Base-by-base conservation (phyloP, 305 asterid species). In the Solanum hybrid region DNA sequence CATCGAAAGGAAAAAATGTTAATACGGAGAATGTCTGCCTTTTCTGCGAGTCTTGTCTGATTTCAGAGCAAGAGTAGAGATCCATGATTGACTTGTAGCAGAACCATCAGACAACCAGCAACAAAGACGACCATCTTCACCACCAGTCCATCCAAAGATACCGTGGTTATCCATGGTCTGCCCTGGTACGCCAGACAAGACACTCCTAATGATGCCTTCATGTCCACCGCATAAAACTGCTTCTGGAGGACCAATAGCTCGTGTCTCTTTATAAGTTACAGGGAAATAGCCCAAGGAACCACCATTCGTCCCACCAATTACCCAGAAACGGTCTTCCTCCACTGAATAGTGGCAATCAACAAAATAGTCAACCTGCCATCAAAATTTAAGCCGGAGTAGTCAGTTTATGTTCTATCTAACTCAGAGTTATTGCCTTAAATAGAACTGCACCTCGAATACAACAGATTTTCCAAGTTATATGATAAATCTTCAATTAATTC, bases 111-210 rank as follows among this genome's bases (percentile, higher is more conserved):
- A 94, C 75, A 91, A 90, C 99, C 99, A 97, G 90, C 98, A 95
- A 90, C 98, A 96, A 86, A 97, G 88, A 36, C 99, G 96, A 31
- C 99, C 99, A 90, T 97, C 99, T 92, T 97, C 99, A 26, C 98
- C 98, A 2, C 99, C 99, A 0, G 96, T 94, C 99, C 99, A 96
- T 69, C 99, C 98, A 69, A 94, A 95, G 35, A 95, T 92, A 24
- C 94, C 94, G n/a, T 75, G 92, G 82, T 91, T 91, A 38, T 87
- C 92, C 5, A 90, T 78, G 72, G 82, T 73, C 60, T 86, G 92
- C 78, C 95, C 91, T 20, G 92, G 93, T 77, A 86, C 76, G 64
- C 86, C 29, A 12, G 87, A 37, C 87, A 88, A 79, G 40, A 97
- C 94, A 64, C 95, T 95, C 92, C 99, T 94, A 5, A 97, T 91